phyloP scores from a whole-genome alignment of 1,284 basidiomycete species.

The Papiliotrema terrestris region DNA sequence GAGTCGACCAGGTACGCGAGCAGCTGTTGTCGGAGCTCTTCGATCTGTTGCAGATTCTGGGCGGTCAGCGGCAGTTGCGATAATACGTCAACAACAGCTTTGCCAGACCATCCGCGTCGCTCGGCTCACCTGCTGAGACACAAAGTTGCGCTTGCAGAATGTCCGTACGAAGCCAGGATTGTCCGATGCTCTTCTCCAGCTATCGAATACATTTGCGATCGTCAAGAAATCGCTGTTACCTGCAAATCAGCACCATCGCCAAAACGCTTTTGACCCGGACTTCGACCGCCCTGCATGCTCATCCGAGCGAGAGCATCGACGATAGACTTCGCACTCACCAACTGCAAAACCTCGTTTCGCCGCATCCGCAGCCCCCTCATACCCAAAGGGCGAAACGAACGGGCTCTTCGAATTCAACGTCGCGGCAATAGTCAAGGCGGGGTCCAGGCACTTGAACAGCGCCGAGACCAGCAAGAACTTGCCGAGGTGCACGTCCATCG shows the following conservation, averaged over 20 bases:
- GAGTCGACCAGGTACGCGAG: conserved; percentile 82
- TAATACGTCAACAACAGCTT: neutral
- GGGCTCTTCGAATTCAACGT: conserved; percentile 90
- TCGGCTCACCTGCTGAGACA: conserved; percentile 71
- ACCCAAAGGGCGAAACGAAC: conserved; percentile 83
- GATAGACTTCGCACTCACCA: conserved; percentile 57
- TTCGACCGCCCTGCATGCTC: too few relatives aligned
- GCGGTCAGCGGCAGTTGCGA: neutral
- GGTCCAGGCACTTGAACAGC: conserved; percentile 85
- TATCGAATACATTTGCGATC: conserved; percentile 82
- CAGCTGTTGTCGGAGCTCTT: conserved; percentile 93
- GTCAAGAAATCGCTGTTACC: conserved; percentile 97
- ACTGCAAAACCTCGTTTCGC: conserved; percentile 77
- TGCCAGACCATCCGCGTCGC: too few relatives aligned
- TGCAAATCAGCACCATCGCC: conserved; percentile 41
- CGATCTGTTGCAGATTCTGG: conserved; percentile 90
- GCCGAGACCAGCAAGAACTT: conserved; percentile 89
- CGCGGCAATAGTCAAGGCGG: conserved; percentile 92
- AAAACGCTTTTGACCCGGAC: too few relatives aligned
- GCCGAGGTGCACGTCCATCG: conserved; percentile 88
- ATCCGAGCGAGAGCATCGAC: too few relatives aligned
- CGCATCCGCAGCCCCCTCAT: conserved; percentile 79
- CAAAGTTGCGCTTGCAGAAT: conserved; percentile 78
- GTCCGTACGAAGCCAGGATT: conserved; percentile 61
- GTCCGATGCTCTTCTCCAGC: conserved; percentile 76